A percentile compares a stretch with the other conserved stretches of the same genome.
Evolutionary conservation across 768 basidiomycete genomes (phyloP).

Genomic region (Panaeolus papilionaceus): DNA sequence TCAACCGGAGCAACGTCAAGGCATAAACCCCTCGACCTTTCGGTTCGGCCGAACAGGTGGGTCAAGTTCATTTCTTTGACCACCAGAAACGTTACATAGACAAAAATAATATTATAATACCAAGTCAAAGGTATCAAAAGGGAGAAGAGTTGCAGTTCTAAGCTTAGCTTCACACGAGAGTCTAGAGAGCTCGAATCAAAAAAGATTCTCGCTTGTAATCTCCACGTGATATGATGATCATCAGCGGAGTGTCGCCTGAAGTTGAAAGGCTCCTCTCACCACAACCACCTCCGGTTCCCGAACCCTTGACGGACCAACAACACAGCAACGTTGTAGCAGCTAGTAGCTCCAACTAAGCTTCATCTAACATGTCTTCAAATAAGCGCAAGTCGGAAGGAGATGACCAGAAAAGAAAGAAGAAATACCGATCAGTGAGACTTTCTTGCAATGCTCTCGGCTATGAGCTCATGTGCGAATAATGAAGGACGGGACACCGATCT

Average conservation of each 20-base stretch:
- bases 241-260: not conserved
- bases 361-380: not conserved
- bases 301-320: slow-evolving; percentile 10
- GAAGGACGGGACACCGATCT: slow-evolving; percentile 72
- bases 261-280: not conserved
- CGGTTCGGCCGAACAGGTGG: not conserved
- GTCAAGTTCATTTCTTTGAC: not conserved
- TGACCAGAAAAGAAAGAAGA: slow-evolving; percentile 48
- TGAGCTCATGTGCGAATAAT: slow-evolving; percentile 10
- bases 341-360: not conserved
- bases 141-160: not conserved
- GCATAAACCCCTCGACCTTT: not conserved
- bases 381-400: slow-evolving; percentile 36
- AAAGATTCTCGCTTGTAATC: not conserved
- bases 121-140: not conserved
- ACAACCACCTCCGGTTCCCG: not conserved
- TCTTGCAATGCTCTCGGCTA: not conserved
- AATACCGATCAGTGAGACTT: slow-evolving; percentile 54
- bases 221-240: slow-evolving; percentile 4
- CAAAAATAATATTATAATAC: not conserved
- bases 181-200: not conserved
- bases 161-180: not conserved
- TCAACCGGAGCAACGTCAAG: not conserved
- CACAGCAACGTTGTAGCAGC: not conserved
- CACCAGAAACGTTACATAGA: not conserved